A percentile compares a stretch with the other conserved stretches of the same genome.
These are phyloP conservation scores for Agapanthus africanus DNA, from an alignment of 106 monocot species.

Conservation along the genomic window DNA sequence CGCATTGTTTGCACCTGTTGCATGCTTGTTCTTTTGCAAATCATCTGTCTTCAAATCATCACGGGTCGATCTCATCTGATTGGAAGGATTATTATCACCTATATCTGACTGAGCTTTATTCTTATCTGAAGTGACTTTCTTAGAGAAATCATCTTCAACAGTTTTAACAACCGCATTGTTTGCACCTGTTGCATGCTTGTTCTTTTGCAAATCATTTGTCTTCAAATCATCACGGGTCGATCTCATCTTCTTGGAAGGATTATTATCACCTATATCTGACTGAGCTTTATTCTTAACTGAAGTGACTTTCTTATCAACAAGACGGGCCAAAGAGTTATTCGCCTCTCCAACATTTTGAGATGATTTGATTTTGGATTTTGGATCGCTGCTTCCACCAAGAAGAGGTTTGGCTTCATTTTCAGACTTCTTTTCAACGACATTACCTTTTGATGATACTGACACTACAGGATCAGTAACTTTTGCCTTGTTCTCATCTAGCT, in stretches of 20 bases:
- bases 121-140: not conserved
- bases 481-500: no score
- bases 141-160: not conserved
- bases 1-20: no score
- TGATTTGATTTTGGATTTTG: not conserved
- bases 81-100: not conserved
- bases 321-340: no score
- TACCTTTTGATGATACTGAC: not conserved
- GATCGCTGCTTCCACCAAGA: not conserved
- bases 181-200: no score
- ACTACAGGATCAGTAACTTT: not conserved
- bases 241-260: constrained; percentile 6
- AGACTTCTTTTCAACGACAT: not conserved
- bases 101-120: not conserved
- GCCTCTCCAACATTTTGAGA: not conserved
- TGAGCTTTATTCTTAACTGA: constrained; percentile 3
- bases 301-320: constrained; percentile 2
- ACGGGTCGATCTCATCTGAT: not conserved
- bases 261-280: constrained; percentile 3
- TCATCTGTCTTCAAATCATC: not conserved
- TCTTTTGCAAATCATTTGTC: no score
- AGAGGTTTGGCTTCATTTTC: no score
- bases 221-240: constrained; percentile 1
- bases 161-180: no score
- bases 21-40: no score